Evolutionary conservation across 1,139 yeast species (phyloP).

Genomic region (Taphrina sp.): DNA sequence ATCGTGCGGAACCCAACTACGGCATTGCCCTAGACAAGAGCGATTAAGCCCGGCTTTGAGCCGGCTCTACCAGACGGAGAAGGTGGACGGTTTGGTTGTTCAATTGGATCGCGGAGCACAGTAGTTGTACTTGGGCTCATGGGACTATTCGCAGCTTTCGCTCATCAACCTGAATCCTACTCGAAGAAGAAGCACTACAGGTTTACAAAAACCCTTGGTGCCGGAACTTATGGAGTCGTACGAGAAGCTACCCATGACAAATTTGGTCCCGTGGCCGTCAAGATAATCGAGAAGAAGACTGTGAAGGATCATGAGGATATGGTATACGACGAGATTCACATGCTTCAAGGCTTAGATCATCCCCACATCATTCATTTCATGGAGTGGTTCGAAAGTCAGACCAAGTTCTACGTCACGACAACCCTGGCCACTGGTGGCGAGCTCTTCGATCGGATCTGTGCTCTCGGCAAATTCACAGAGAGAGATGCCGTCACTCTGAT

Average conservation of each 20-base stretch:
- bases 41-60: no score
- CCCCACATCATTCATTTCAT: conserved; percentile 79
- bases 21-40: no score
- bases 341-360: conserved; percentile 64
- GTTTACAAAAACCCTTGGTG: conserved; percentile 51
- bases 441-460: conserved; percentile 75
- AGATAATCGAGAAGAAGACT: conserved; percentile 77
- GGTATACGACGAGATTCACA: conserved; percentile 70
- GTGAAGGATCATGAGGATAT: conserved; percentile 70
- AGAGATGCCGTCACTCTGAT: conserved; percentile 73
- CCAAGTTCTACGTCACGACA: conserved; percentile 71
- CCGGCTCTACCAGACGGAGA: no score
- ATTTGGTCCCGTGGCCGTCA: conserved; percentile 79
- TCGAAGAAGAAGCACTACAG: conserved; percentile 26
- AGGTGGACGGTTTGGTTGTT: no score
- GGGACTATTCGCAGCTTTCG: conserved; percentile 19
- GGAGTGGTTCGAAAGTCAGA: conserved; percentile 87
- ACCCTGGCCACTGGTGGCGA: conserved; percentile 79
- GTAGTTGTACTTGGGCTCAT: no score
- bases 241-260: conserved; percentile 63
- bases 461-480: conserved; percentile 77
- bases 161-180: conserved; percentile 28
- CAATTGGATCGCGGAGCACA: no score
- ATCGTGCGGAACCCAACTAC: no score
- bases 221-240: conserved; percentile 89